phyloP scores from a whole-genome alignment of 2,329 filamentous ascomycete genomes.

The Coccinonectria pachysandricola region DNA sequence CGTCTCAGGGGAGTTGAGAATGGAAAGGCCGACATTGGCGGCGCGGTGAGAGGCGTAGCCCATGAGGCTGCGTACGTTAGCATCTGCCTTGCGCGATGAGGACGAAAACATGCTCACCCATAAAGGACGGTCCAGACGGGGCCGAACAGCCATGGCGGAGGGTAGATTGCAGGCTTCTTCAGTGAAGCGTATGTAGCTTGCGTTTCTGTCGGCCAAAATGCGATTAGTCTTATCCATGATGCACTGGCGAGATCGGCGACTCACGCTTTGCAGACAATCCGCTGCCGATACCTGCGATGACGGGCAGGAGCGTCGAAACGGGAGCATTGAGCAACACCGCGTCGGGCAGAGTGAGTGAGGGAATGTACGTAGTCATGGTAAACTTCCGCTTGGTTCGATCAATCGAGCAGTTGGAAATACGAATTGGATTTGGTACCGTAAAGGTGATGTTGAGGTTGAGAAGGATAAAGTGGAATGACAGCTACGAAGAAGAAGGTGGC shows the following conservation, averaged over 20 bases:
- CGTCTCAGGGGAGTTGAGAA: constrained; percentile 42
- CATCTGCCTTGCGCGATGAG: not conserved
- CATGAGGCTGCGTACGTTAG: constrained; percentile 46
- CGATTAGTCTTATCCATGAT: no score
- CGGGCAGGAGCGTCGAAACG: constrained; percentile 63
- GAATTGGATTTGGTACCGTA: no score
- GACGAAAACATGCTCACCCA: constrained; percentile 26
- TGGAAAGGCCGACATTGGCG: constrained; percentile 50
- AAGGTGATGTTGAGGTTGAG: no score
- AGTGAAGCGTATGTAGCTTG: constrained; percentile 53
- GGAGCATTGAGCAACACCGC: constrained; percentile 63
- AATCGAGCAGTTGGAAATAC: no score
- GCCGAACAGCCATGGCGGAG: constrained; percentile 51
- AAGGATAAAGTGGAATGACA: no score
- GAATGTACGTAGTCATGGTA: constrained; percentile 69
- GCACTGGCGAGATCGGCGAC: no score
- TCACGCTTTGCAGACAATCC: constrained; percentile 59
- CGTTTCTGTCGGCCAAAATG: constrained; percentile 35
- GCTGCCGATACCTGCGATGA: constrained; percentile 62
- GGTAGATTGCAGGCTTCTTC: constrained; percentile 56
- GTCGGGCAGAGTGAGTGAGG: constrained; percentile 64
- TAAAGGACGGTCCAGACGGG: constrained; percentile 60
- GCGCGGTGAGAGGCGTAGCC: constrained; percentile 81
- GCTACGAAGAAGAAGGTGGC: no score
- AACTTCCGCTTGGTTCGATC: not conserved